A percentile compares a stretch with the other conserved stretches of the same genome.
These are phyloP conservation scores for Poa annua DNA, from an alignment of 176 grass and related monocot species.

Conservation along the genomic window DNA sequence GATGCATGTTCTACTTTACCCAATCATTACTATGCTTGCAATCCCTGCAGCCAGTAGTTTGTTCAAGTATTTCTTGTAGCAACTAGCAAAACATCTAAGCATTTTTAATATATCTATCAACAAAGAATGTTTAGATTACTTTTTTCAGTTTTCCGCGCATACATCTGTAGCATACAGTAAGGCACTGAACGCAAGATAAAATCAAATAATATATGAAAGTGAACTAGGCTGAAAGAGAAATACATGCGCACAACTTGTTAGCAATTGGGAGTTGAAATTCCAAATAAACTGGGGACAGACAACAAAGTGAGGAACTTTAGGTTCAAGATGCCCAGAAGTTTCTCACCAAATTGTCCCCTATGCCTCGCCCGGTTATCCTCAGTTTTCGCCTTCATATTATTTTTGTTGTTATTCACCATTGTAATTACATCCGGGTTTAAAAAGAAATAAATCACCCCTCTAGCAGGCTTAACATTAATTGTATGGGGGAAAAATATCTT, in stretches of 20 bases:
- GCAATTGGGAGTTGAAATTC: constrained; percentile 18
- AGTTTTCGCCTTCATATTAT: constrained; percentile 8
- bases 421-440: background rate
- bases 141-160: background rate
- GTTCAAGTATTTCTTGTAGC: constrained; percentile 18
- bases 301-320: background rate
- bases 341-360: background rate
- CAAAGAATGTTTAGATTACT: background rate
- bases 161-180: background rate
- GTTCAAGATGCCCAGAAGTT: background rate
- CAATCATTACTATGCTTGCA: background rate
- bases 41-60: constrained; percentile 26
- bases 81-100: background rate
- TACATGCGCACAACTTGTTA: background rate
- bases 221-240: background rate
- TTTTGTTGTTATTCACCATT: background rate
- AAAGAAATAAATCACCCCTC: background rate
- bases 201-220: too few species aligned
- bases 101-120: background rate
- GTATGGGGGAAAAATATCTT: background rate
- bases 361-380: background rate
- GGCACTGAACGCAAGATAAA: too few species aligned
- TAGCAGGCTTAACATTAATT: constrained; percentile 1
- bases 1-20: background rate
- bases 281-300: constrained; percentile 4